Base-by-base conservation (phyloP, 208 protist genomes). In the Spongospora subterranea region DNA sequence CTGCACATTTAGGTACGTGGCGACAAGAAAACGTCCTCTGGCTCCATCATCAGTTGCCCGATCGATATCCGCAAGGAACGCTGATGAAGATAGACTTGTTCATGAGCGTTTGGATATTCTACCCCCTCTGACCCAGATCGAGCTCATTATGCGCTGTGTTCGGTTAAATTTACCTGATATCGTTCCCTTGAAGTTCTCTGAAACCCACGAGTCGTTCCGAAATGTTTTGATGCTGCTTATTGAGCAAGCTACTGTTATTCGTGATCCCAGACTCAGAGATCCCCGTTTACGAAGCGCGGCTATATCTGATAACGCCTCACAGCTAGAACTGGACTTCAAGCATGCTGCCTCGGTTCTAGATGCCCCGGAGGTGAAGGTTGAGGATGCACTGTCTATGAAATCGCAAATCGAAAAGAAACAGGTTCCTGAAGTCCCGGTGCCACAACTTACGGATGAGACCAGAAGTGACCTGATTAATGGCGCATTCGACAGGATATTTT, bases 81-180 rank as follows among this genome's bases (percentile, higher is more conserved):
- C 6, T 20, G 71, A 6, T 20, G 71, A 82, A 82, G 35, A 82
- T 13, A 6, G 71, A 20, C n/a, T 82, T 20, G 71, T 82, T 6
- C 71, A 82, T 43, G 71, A 82, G 35, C 71, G 71, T 20, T n/a
- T 82, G 17, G 71, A 82, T 43, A 82, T 39, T 13, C n/a, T 82
- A 6, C 71, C 71, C 13, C n/a, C 35, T 6, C n/a, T 20, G n/a
- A 45, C 71, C n/a, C 71, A 82, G n/a, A 43, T 82, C 71, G 71
- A 82, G 35, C 71, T 82, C 71, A 82, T 82, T 20, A 39, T 35
- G 6, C 71, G 71, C 6, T 82, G 71, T n/a, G 40, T 43, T 60
- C 50, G 50, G 6, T 24, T 60, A 29, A 60, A 60, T 60, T 24
- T 60, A 29, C 50, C 50, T 60, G 24, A 60, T 24, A 60, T 60